Conservation (phyloP, 163 green algal species). For the Chloroidium sp. region DNA sequence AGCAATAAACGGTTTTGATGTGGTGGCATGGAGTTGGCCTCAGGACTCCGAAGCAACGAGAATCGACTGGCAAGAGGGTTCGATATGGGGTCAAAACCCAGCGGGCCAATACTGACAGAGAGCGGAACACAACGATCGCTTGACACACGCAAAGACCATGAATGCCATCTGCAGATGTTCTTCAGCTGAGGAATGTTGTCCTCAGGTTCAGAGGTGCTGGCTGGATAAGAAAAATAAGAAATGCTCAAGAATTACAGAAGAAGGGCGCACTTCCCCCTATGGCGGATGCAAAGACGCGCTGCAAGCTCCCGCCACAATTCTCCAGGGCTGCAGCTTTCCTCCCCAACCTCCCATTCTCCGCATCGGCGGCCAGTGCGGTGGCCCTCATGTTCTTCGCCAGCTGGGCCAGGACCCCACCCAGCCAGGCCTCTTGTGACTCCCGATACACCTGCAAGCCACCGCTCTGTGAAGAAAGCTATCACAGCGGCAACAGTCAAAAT, state of each 20-base stretch:
- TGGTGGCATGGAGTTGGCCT: too few species aligned
- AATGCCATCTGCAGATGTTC: too few species aligned
- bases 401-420: conserved; percentile 28
- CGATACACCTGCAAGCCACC: conserved; percentile 23
- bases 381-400: conserved; percentile 30
- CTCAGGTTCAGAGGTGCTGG: too few species aligned
- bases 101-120: too few species aligned
- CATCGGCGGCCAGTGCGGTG: conserved; percentile 23
- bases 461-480: not conserved
- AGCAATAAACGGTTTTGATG: too few species aligned
- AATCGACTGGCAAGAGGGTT: too few species aligned
- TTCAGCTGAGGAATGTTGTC: too few species aligned
- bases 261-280: not conserved
- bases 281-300: conserved; percentile 30
- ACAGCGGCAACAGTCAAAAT: not conserved
- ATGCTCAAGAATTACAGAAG: not conserved
- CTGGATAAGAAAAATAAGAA: too few species aligned
- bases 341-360: conserved; percentile 1
- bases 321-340: conserved; percentile 22
- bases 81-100: too few species aligned
- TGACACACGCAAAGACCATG: too few species aligned
- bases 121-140: too few species aligned
- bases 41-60: too few species aligned
- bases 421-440: conserved; percentile 25
- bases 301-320: conserved; percentile 32